phyloP scores from a whole-genome alignment of 495 filamentous ascomycete species.

The Penicillium soppii region DNA sequence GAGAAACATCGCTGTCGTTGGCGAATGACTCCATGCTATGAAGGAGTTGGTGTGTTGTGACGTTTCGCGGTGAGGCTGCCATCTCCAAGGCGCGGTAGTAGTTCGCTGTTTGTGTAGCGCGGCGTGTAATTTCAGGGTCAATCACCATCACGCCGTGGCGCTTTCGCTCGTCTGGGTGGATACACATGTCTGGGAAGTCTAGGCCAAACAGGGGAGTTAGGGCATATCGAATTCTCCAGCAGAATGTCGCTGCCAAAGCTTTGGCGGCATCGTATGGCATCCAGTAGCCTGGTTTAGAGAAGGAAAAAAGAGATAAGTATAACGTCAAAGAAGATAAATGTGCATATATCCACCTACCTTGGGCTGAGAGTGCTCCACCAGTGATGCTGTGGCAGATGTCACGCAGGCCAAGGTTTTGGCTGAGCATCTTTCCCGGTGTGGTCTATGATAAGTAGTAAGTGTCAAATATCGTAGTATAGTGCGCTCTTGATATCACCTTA shows the following conservation, averaged over 20 bases:
- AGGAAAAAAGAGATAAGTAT: not conserved
- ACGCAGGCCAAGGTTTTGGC: slow-evolving; percentile 74
- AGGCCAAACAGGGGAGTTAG: slow-evolving; percentile 87
- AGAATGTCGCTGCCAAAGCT: slow-evolving; percentile 84
- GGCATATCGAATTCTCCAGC: slow-evolving; percentile 75
- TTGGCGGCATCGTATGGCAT: slow-evolving; percentile 85
- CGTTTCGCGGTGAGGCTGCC: slow-evolving; percentile 10
- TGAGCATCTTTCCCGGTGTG: slow-evolving; percentile 77
- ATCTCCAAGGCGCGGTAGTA: slow-evolving; percentile 40
- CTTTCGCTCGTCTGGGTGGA: slow-evolving; percentile 54
- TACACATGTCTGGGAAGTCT: slow-evolving; percentile 71
- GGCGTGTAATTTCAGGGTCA: slow-evolving; percentile 53
- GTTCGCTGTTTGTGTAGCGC: slow-evolving; percentile 54
- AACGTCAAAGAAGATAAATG: no score
- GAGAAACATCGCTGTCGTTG: not conserved
- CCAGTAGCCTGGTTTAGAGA: slow-evolving; percentile 75
- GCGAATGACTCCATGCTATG: not conserved
- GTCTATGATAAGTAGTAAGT: slow-evolving; percentile 54
- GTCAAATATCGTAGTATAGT: not conserved
- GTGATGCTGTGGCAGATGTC: slow-evolving; percentile 93
- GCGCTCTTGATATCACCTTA: slow-evolving; percentile 59
- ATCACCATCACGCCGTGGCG: slow-evolving; percentile 70
- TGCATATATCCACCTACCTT: slow-evolving; percentile 80
- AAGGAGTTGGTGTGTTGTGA: slow-evolving; percentile 6
- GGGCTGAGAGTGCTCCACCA: slow-evolving; percentile 81